Evolutionary conservation across 345 rosid genomes (phyloP), one percentile per base, ranked within the genome.

Genomic region (Noccaea caerulescens): DNA sequence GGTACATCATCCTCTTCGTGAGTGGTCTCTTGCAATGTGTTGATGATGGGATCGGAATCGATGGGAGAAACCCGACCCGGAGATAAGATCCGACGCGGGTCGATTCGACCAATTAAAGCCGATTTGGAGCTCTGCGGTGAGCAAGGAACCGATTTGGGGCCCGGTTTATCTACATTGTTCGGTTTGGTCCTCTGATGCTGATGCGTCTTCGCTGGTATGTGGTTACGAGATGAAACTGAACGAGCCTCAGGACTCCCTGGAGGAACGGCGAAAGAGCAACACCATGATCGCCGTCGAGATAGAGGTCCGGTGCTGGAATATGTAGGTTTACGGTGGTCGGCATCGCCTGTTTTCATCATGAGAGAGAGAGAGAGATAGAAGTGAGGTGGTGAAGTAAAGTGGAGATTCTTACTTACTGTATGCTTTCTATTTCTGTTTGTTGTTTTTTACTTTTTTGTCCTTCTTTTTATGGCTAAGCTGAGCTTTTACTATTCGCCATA

Each of bases 41-140:
- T 71, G 73, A 57, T 42, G 27, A 68, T 73, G 20, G 80, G 84
- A 72, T 84, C 84, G 25, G 88, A 76, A 78, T 93, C 98, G 39
- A 93, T 89, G 2, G 98, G 97, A 10, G 97, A 93, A 71, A 93
- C 96, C 37, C 97, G 91, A 36, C 97, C 97, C 5, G 96, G 98
- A 0, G 97, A 93, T 72, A 91, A 83, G 81, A 93, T 93, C 79
- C 96, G 82, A 44, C 97, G 92, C 7, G 85, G 95, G 83, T 88
- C 96, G 63, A 86, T 88, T 83, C 90, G 87, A 59, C 87, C 87
- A 18, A 90, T 75, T 43, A 87, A 63, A 44, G 88, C 78, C 30
- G 95, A 81, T 80, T 83, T 93, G 58, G 89, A 79, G 82, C 86
- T 85, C 76, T 77, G 91, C 0, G 92, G 96, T 10, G 96, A 90